phyloP scores from a whole-genome alignment of 768 basidiomycete genomes.

The Calvatia gigantea region DNA sequence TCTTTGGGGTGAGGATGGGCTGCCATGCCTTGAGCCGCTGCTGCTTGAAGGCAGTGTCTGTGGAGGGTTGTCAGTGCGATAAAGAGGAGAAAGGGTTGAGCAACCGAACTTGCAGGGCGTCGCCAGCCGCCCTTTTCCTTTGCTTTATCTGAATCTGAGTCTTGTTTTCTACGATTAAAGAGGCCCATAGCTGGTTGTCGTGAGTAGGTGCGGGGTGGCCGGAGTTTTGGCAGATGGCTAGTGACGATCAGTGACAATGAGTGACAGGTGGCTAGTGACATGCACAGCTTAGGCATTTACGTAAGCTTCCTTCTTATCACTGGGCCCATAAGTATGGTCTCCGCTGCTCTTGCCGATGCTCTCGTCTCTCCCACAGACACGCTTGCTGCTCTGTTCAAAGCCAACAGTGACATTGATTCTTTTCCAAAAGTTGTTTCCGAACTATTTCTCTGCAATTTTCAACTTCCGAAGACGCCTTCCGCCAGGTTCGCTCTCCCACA shows the following conservation, averaged over 20 bases:
- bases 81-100: slow-evolving; percentile 8
- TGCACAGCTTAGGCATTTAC: neutral
- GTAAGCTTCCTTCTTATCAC: slow-evolving; percentile 17
- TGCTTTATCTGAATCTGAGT: slow-evolving; percentile 37
- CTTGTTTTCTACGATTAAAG: slow-evolving; percentile 53
- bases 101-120: slow-evolving; percentile 71
- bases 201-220: too few species aligned
- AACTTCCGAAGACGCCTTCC: slow-evolving; percentile 32
- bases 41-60: slow-evolving; percentile 99
- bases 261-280: slow-evolving; percentile 2
- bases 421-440: slow-evolving; percentile 42
- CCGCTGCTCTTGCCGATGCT: slow-evolving; percentile 40
- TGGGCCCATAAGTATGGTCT: too few species aligned
- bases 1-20: slow-evolving; percentile 97
- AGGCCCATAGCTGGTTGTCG: slow-evolving; percentile 46
- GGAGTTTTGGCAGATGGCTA: too few species aligned
- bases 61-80: slow-evolving; percentile 14
- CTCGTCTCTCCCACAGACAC: slow-evolving; percentile 44
- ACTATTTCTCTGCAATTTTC: slow-evolving; percentile 47
- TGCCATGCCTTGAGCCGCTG: slow-evolving; percentile 99
- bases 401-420: slow-evolving; percentile 22
- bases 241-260: too few species aligned
- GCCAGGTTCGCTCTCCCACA: slow-evolving; percentile 27
- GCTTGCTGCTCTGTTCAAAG: slow-evolving; percentile 46
- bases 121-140: slow-evolving; percentile 87